These are phyloP conservation scores for Nyssa sinensis DNA, from an alignment of 148 eudicot species.

Conservation along the genomic window DNA sequence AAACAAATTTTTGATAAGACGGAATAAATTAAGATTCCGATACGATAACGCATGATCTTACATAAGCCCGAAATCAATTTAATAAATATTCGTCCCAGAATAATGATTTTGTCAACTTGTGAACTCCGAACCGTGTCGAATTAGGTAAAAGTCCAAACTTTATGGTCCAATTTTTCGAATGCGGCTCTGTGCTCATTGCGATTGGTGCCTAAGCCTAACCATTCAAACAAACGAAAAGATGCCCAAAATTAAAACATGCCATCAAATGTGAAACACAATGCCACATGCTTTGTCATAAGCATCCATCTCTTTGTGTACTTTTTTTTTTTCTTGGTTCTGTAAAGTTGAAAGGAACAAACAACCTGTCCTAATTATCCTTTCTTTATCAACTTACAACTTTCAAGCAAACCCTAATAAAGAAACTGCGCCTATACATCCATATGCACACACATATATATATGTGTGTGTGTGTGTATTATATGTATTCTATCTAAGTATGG, in stretches of 20 bases:
- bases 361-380: conserved; percentile 19
- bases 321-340: background rate
- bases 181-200: no score
- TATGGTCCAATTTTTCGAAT: background rate
- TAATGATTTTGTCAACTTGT: no score
- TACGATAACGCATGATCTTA: no score
- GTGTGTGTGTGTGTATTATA: background rate
- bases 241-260: conserved; percentile 15
- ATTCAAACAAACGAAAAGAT: background rate
- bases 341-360: conserved; percentile 13
- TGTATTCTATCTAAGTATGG: no score
- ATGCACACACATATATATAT: background rate
- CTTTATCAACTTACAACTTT: conserved; percentile 8
- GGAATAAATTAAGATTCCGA: no score
- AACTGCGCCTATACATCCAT: background rate
- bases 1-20: no score
- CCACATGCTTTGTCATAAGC: conserved; percentile 13
- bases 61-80: no score
- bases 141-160: no score
- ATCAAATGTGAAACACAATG: conserved; percentile 22
- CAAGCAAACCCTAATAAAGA: conserved; percentile 5
- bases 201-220: background rate
- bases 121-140: no score
- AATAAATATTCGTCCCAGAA: no score
- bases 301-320: conserved; percentile 13